Conservation (phyloP, 192 early-diverging fungal species). For the Geranomyces michiganensis region DNA sequence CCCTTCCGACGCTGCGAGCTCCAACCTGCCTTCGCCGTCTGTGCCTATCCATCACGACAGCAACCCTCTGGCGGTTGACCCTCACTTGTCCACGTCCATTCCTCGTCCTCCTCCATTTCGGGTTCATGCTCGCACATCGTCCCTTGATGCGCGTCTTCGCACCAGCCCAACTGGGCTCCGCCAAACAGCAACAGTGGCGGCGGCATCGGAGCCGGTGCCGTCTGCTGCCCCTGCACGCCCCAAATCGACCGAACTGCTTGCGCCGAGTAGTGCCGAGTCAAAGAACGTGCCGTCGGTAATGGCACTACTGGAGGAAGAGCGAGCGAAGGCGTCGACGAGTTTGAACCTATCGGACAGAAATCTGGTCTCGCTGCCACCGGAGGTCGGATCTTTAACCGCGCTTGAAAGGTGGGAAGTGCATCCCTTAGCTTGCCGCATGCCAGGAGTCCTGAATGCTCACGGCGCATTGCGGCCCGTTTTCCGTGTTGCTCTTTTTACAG, state of each 20-base stretch:
- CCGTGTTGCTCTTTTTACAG: conserved; percentile 15
- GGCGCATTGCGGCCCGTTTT: not conserved
- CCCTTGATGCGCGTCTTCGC: not conserved
- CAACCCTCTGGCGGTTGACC: too few relatives aligned
- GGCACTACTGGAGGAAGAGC: conserved; percentile 15
- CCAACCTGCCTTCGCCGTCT: too few relatives aligned
- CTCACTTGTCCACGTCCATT: too few relatives aligned
- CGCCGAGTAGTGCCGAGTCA: not conserved
- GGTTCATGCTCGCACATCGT: conserved; percentile 1
- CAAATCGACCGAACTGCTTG: not conserved
- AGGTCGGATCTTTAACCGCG: not conserved
- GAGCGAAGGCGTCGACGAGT: conserved; percentile 11
- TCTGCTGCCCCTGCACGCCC: not conserved
- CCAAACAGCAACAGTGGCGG: not conserved
- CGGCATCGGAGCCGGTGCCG: too few relatives aligned
- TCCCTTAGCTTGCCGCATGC: not conserved
- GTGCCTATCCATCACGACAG: too few relatives aligned
- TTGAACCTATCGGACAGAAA: conserved; percentile 18
- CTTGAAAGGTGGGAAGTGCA: conserved; percentile 15
- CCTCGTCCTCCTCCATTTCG: conserved; percentile 5
- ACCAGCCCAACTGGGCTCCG: not conserved
- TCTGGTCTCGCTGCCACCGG: conserved; percentile 12
- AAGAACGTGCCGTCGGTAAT: not conserved
- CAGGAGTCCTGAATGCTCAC: too few relatives aligned
- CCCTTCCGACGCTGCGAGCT: too few relatives aligned